phyloP scores from a whole-genome alignment of 1,284 basidiomycete genomes.

The Pseudozyma tsukubaensis region DNA sequence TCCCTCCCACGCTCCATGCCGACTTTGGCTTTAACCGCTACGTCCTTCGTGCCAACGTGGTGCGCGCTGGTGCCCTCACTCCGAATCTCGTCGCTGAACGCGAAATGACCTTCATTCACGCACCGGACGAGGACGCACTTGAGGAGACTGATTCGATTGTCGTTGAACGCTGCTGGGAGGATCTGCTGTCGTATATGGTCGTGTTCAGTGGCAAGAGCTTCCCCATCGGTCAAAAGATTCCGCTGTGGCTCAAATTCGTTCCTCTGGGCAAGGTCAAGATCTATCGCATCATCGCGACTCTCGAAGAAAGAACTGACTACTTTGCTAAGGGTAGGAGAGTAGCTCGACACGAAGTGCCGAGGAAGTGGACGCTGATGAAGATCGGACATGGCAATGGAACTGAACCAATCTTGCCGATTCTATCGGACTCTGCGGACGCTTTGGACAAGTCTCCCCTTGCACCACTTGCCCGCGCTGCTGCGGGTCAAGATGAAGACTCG shows the following conservation, averaged over 20 bases:
- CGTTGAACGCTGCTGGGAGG: conserved; percentile 91
- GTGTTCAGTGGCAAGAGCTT: conserved; percentile 77
- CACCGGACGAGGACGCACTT: conserved; percentile 72
- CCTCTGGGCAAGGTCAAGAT: conserved; percentile 86
- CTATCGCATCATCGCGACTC: conserved; percentile 79
- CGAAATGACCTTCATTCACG: conserved; percentile 82
- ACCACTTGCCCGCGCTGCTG: conserved; percentile 57
- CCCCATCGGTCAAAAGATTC: conserved; percentile 81
- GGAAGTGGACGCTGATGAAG: conserved; percentile 77
- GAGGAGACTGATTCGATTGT: conserved; percentile 85
- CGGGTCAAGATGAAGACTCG: conserved; percentile 47
- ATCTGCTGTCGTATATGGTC: conserved; percentile 84
- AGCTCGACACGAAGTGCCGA: conserved; percentile 80
- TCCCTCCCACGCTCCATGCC: conserved; percentile 83
- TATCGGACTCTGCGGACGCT: conserved; percentile 71
- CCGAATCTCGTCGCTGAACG: conserved; percentile 78
- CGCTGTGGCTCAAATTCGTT: conserved; percentile 83
- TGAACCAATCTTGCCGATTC: conserved; percentile 77
- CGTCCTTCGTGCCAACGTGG: conserved; percentile 83
- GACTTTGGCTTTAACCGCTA: conserved; percentile 84
- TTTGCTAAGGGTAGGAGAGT: conserved; percentile 72
- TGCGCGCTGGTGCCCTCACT: conserved; percentile 84
- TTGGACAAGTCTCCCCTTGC: conserved; percentile 70
- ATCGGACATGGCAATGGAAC: conserved; percentile 73
- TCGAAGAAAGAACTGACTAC: conserved; percentile 78